phyloP scores from a whole-genome alignment of 129 eudicot species.

The Oenanthe sinensis region DNA sequence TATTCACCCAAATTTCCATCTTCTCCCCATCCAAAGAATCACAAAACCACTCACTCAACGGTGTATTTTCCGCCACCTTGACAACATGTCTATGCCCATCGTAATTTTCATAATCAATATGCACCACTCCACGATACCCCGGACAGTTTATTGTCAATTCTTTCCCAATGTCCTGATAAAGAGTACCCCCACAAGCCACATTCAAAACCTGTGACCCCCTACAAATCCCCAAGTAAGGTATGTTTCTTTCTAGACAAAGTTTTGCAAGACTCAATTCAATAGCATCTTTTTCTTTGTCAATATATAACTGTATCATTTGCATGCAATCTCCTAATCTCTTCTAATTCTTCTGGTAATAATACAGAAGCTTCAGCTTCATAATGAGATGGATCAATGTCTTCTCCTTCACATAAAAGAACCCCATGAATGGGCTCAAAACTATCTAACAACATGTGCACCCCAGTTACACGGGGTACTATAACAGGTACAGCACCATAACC shows the following conservation, averaged over 20 bases:
- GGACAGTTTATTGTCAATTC: conserved; percentile 31
- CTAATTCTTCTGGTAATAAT: conserved; percentile 55
- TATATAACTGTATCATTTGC: conserved; percentile 71
- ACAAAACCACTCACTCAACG: conserved; percentile 67
- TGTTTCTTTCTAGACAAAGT: conserved; percentile 78
- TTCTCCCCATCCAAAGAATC: conserved; percentile 43
- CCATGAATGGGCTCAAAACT: conserved; percentile 98
- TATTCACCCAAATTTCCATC: conserved; percentile 65
- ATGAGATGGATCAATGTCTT: conserved; percentile 78
- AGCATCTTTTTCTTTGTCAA: conserved; percentile 82
- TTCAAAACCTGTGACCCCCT: conserved; percentile 82
- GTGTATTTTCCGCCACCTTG: conserved; percentile 51
- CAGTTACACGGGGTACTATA: conserved; percentile 77
- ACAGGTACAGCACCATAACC: conserved; percentile 91
- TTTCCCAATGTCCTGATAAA: conserved; percentile 70
- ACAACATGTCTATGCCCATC: conserved; percentile 83
- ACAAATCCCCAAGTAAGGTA: conserved; percentile 83
- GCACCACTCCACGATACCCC: conserved; percentile 36
- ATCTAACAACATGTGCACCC: conserved; percentile 59
- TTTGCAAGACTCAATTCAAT: conserved; percentile 74
- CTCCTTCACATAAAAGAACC: conserved; percentile 93
- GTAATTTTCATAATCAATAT: conserved; percentile 74
- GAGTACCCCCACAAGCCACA: conserved; percentile 92
- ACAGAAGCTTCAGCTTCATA: conserved; percentile 40
- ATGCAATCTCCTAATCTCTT: conserved; percentile 53